Base-by-base conservation (phyloP, 768 basidiomycete species). In the Rubroboletus satanas region DNA sequence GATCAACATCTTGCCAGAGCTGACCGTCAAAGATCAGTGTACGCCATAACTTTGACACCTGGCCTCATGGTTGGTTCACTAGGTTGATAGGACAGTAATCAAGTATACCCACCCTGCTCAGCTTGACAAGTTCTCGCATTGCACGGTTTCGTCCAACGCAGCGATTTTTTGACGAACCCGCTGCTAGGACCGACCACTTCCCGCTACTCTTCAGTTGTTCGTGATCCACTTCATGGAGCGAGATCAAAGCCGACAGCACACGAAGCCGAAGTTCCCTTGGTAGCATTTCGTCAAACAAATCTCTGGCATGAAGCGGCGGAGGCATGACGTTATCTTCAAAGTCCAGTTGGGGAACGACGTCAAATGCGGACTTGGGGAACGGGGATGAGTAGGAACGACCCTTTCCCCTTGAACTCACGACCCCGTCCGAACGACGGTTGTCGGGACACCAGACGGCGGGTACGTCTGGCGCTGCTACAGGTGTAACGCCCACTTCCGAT, bases 1-100 rank as follows among this genome's bases (percentile, higher is more conserved):
- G 74, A 65, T 89, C 79, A 33, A 90, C 74, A 52, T 79, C 66
- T 42, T 72, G 63, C 93, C 93, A 95, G n/a, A 95, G 77, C 63
- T 93, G 89, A 14, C 93, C 93, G 67, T 96, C 93, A 61, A 86
- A 83, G 26, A 85, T 83, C 37, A 94, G 80, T 3, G 73, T 67
- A 49, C 81, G 83, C 92, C 93, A 96, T 10, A 76, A 64, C 66
- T 81, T 87, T 29, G 87, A 93, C 11, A 92, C 87, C 89, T 93
- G 58, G 62, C 36, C 42, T 56, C 59, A 57, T 11, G 43, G 43
- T 60, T 56, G 53, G 51, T 61, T 58, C n/a, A 67, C 44, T 45
- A 38, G 46, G 42, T 9, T 15, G 32, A 51, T n/a, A 42, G 50
- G 43, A 58, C 33, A 58, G 46, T 36, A 66, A 51, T 47, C 44